Base-by-base conservation (phyloP, 495 filamentous ascomycete species). In the Lepraria neglecta region DNA sequence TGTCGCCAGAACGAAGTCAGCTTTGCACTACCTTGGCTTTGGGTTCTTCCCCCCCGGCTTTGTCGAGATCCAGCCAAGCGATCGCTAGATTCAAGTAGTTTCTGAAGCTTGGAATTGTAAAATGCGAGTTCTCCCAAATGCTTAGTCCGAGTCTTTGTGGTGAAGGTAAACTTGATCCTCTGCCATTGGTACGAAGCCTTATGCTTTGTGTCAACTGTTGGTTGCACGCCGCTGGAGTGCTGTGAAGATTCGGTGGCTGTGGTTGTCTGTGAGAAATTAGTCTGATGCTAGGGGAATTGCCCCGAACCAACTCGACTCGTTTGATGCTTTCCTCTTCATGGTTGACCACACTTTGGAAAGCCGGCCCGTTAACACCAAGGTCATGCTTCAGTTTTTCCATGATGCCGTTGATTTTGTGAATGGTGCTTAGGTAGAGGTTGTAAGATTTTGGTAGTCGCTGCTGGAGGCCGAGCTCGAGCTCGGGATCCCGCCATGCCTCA, bases 91-190 rank as follows among this genome's bases (percentile, higher is more conserved):
- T 59, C 60, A 1, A 71, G 66, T 14, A 77, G 65, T n/a, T 64
- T 67, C 59, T 73, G 72, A 31, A 77, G 64, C 15, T 65, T 70
- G 1, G 63, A 65, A 24, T 75, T 71, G 50, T 65, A 69, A 15
- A 73, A 68, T 27, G 65, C 64, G 14, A 77, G 63, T 43, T 62
- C 64, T 10, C 48, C 59, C 21, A 76, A 62, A 4, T 74, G 65
- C 6, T 70, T 65, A 7, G 69, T 56, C 44, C 73, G 72, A 1
- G 56, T 62, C 6, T 67, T 58, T 19, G 67, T 65, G 11, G 65
- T 63, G 9, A 76, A 64, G 19, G 65, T 65, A 47, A 77, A 76
- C 35, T 64, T 69, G 48, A 70, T 64, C 4, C 72, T 62, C 56
- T 68, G 68, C 21, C 68, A 70, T 40, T 78, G 55, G 15, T 51